Conservation (phyloP, 257 asterid species). For the Fraxinus excelsior region DNA sequence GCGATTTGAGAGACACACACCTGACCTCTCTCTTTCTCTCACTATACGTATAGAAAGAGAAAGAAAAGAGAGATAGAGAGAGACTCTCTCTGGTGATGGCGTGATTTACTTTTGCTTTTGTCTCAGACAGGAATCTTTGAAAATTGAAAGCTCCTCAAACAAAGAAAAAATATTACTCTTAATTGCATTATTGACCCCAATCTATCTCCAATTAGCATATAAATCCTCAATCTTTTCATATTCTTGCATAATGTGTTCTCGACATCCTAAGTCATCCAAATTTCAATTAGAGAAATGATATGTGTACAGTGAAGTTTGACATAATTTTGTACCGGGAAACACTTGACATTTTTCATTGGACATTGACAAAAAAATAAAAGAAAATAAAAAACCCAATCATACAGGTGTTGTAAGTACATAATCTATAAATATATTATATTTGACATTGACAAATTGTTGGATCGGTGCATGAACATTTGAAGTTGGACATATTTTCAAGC, state of each 20-base stretch:
- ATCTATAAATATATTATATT: no score
- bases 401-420: no score
- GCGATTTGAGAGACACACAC: slow-evolving; percentile 50
- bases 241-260: not conserved
- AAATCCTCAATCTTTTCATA: not conserved
- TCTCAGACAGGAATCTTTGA: slow-evolving; percentile 70
- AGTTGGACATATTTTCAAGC: no score
- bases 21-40: not conserved
- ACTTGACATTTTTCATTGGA: no score
- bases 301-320: no score
- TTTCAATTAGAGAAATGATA: no score
- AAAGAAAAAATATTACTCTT: slow-evolving; percentile 7
- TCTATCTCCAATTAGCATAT: not conserved
- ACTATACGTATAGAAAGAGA: not conserved
- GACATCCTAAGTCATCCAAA: not conserved
- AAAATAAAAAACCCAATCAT: no score
- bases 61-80: slow-evolving; percentile 20
- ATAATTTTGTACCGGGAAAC: no score
- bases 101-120: slow-evolving; percentile 73
- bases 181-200: not conserved
- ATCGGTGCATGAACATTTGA: no score
- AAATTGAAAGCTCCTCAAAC: slow-evolving; percentile 41
- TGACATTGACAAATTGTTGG: no score
- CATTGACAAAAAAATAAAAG: no score
- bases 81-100: slow-evolving; percentile 39